Evolutionary conservation across 345 rosid species (phyloP), one percentile per base, ranked within the genome.

Genomic region (Hibiscus trionum): DNA sequence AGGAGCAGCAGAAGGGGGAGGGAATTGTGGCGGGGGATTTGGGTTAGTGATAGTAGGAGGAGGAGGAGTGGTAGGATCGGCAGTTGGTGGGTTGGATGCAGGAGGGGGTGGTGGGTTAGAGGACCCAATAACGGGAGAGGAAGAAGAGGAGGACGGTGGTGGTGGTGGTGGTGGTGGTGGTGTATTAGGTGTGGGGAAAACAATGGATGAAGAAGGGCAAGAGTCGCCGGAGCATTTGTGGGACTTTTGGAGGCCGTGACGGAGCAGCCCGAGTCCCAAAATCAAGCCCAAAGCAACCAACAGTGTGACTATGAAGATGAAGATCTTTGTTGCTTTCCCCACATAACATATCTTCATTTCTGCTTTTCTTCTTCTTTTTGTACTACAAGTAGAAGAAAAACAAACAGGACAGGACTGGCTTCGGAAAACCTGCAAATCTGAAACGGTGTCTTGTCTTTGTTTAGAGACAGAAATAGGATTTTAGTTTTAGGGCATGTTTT

Each of bases 281-380:
- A 87, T 84, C 33, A 94, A 84, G 59, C 91, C 91, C 68, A 86
- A 78, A 80, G 88, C 93, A 12, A 85, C 84, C 53, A 82, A 58
- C 70, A 84, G 93, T 15, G 91, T 86, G 56, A 88, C 93, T 31
- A 90, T 79, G 96, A 94, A 94, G 73, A 94, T 90, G 86, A 94
- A 94, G 88, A 94, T 94, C 91, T 91, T 94, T 74, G 98, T 94
- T 66, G 98, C 98, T 86, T 94, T 91, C 59, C 98, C 98, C 58
- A 91, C 93, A 78, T 91, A 94, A 79, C 96, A 91, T 93, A 94
- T 85, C 72, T 77, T 81, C 15, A 31, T 24, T 46, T 63, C 33
- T 56, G 17, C 16, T 21, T 7, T 11, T 37, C 10, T 3, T 21
- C 19, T 56, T 8, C 21, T 57, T 60, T 42, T 27, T 24, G 66